phyloP scores from a whole-genome alignment of 805 yeast genomes.

The Dipodascus geniculatus region DNA sequence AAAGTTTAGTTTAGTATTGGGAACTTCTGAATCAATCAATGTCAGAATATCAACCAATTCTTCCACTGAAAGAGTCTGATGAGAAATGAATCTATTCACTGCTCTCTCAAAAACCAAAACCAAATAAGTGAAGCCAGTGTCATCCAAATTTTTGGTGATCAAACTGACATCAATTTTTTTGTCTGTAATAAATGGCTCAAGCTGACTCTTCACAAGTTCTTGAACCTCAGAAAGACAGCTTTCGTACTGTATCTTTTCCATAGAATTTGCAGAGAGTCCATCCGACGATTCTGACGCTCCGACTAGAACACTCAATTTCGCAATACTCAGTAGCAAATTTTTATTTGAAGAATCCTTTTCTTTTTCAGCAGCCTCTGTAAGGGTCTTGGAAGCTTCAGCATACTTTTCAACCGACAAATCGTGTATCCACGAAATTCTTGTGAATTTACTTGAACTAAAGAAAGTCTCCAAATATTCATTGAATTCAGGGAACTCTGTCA shows the following conservation, averaged over 20 bases:
- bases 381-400: conserved; percentile 39
- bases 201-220: conserved; percentile 13
- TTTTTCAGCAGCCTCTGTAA: conserved; percentile 27
- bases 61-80: conserved; percentile 22
- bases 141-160: not conserved
- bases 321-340: conserved; percentile 52
- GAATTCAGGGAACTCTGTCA: conserved; percentile 46
- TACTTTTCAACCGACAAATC: conserved; percentile 43
- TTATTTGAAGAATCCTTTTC: conserved; percentile 36
- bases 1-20: conserved; percentile 22
- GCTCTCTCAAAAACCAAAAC: conserved; percentile 19
- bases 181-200: not conserved
- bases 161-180: not conserved
- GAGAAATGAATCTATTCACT: conserved; percentile 25
- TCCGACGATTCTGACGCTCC: conserved; percentile 23
- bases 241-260: conserved; percentile 39
- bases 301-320: conserved; percentile 48
- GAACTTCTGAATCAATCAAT: conserved; percentile 29
- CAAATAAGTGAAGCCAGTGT: conserved; percentile 17
- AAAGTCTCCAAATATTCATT: conserved; percentile 39
- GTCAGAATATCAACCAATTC: conserved; percentile 45
- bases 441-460: conserved; percentile 29
- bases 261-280: conserved; percentile 10
- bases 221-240: conserved; percentile 41
- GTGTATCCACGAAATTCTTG: conserved; percentile 58